Conservation (phyloP, 2,329 filamentous ascomycete genomes). For the Aspergillus niger region DNA sequence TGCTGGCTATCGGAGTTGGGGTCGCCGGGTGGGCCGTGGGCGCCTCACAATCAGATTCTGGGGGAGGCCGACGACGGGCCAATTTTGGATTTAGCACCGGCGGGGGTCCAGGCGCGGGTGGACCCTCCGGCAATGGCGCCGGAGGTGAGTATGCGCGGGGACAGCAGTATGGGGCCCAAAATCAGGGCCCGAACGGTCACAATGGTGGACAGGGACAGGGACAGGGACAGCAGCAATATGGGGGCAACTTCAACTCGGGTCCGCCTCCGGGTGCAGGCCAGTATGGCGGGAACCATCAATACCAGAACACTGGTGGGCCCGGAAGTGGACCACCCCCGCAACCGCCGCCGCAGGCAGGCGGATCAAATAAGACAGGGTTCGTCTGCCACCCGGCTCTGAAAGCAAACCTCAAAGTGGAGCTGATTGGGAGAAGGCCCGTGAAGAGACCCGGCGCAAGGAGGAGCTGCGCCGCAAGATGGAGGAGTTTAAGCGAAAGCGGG, state of each 20-base stretch:
- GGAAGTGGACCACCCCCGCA: slow-evolving; percentile 28
- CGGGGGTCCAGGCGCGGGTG: not conserved
- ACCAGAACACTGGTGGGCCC: slow-evolving; percentile 14
- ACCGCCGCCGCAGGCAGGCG: slow-evolving; percentile 21
- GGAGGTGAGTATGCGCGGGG: not conserved
- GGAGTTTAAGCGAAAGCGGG: slow-evolving; percentile 38
- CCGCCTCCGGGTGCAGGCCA: slow-evolving; percentile 31
- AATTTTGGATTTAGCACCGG: slow-evolving; percentile 18
- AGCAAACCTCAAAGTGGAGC: slow-evolving; percentile 24
- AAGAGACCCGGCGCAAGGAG: slow-evolving; percentile 40
- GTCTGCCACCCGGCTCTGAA: slow-evolving; percentile 11
- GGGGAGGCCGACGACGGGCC: slow-evolving; percentile 19
- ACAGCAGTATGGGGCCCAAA: not conserved
- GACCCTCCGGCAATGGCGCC: not conserved
- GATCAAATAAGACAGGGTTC: slow-evolving; percentile 6
- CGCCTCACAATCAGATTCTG: slow-evolving; percentile 57
- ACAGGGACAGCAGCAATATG: slow-evolving; percentile 32
- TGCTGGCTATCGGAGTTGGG: slow-evolving; percentile 72
- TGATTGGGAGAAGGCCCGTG: slow-evolving; percentile 33
- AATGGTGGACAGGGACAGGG: slow-evolving; percentile 11
- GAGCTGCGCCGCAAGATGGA: slow-evolving; percentile 43
- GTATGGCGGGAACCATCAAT: slow-evolving; percentile 37
- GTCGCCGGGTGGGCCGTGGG: slow-evolving; percentile 77
- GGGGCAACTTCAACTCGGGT: slow-evolving; percentile 33
- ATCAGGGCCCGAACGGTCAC: not conserved